These are phyloP conservation scores for Kalmanozyma brasiliensis DNA, from an alignment of 1,284 basidiomycete genomes.

Conservation along the genomic window DNA sequence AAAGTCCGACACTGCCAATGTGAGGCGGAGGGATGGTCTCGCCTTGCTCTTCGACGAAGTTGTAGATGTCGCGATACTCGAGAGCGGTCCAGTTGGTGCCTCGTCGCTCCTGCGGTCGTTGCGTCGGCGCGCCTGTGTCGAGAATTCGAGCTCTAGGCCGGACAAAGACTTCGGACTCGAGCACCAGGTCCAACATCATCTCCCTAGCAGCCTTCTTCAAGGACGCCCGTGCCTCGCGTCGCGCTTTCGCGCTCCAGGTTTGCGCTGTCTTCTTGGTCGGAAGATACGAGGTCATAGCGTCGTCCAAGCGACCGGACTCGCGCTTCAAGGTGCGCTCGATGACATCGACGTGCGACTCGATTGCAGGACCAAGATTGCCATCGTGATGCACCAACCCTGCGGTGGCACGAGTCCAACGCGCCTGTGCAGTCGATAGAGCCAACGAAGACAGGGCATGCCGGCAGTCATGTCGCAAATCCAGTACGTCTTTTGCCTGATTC, in stretches of 20 bases:
- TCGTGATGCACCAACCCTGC: neutral
- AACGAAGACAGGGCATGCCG: constrained; percentile 20
- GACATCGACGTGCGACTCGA: neutral
- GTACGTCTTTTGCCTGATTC: neutral
- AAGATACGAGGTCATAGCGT: constrained; percentile 8
- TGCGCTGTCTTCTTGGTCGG: constrained; percentile 7
- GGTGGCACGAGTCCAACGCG: constrained; percentile 9
- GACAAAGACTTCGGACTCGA: constrained; percentile 31
- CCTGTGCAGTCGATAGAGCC: constrained; percentile 9
- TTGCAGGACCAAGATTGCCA: neutral
- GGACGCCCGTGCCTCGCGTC: constrained; percentile 12
- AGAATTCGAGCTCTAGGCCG: constrained; percentile 27
- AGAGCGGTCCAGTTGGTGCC: constrained; percentile 42
- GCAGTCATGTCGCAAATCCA: constrained; percentile 18
- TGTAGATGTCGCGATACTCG: constrained; percentile 34
- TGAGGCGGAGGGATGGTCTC: constrained; percentile 34
- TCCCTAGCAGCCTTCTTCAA: constrained; percentile 9
- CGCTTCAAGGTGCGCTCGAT: constrained; percentile 11
- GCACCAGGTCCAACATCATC: constrained; percentile 25
- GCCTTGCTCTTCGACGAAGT: constrained; percentile 37
- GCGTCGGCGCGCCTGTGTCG: constrained; percentile 28
- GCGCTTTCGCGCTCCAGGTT: constrained; percentile 7
- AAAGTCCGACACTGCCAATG: constrained; percentile 30
- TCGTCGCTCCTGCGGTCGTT: constrained; percentile 22
- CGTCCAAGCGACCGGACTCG: neutral